Evolutionary conservation across 345 rosid species (phyloP).

Genomic region (Boechera stricta): DNA sequence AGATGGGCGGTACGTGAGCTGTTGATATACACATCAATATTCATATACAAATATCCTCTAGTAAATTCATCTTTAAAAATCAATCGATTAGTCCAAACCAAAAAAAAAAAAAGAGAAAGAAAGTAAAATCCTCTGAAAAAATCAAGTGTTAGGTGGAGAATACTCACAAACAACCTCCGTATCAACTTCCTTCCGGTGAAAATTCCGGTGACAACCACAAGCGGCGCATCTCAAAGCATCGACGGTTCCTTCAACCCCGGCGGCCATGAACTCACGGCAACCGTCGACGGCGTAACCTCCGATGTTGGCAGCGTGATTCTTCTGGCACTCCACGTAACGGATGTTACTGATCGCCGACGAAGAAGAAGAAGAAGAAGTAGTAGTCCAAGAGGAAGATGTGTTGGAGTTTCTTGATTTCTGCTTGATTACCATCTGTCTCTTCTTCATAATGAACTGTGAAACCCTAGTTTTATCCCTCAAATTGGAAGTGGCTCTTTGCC

Average conservation of each 20-base stretch:
- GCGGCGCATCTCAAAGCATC: constrained; percentile 70
- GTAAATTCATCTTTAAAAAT: constrained; percentile 24
- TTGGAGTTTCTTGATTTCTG: constrained; percentile 48
- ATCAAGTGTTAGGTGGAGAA: constrained; percentile 58
- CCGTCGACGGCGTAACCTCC: constrained; percentile 87
- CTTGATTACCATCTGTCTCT: constrained; percentile 56
- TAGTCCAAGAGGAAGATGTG: constrained; percentile 41
- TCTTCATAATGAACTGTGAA: constrained; percentile 54
- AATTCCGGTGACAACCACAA: constrained; percentile 80
- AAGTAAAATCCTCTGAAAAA: background rate
- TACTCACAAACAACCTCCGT: constrained; percentile 72
- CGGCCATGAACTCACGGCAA: constrained; percentile 80
- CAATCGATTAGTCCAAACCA: constrained; percentile 36
- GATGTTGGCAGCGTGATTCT: constrained; percentile 76
- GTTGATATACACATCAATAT: constrained; percentile 43
- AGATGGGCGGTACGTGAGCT: constrained; percentile 15
- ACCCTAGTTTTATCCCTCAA: constrained; percentile 37
- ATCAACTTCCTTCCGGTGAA: constrained; percentile 67
- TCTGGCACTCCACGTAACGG: constrained; percentile 72
- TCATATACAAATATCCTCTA: constrained; percentile 39
- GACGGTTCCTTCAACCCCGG: constrained; percentile 53
- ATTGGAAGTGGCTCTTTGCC: constrained; percentile 39
- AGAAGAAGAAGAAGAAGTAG: constrained; percentile 49
- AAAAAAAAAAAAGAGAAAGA: background rate
- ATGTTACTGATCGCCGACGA: constrained; percentile 46